These are phyloP conservation scores for Euphrasia confusa DNA, from an alignment of 257 asterid genomes.

Conservation along the genomic window DNA sequence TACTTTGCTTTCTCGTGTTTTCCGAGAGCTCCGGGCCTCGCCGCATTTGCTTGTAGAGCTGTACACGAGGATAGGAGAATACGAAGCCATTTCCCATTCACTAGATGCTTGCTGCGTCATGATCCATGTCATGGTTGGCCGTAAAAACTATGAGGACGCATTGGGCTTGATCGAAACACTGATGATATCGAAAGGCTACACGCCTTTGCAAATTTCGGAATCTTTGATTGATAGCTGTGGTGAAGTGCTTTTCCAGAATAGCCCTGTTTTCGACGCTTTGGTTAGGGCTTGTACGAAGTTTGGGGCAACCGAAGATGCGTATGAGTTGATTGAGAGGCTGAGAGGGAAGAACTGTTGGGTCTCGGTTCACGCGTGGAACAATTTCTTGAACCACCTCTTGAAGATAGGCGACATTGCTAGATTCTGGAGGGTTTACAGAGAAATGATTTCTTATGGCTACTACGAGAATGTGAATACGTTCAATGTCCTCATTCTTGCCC, in stretches of 20 bases:
- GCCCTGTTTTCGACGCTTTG: conserved; percentile 52
- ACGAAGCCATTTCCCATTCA: conserved; percentile 32
- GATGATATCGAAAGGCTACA: conserved; percentile 52
- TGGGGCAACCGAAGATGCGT: conserved; percentile 56
- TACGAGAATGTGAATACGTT: conserved; percentile 59
- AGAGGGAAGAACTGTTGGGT: conserved; percentile 35
- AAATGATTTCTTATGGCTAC: conserved; percentile 60
- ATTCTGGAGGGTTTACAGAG: conserved; percentile 59
- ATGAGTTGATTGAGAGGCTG: conserved; percentile 50
- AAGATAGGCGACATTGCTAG: conserved; percentile 42
- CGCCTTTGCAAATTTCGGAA: conserved; percentile 46
- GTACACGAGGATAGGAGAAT: conserved; percentile 38
- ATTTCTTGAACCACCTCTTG: conserved; percentile 63
- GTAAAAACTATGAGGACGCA: conserved; percentile 52
- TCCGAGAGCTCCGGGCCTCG: conserved; percentile 50
- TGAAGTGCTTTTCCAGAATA: conserved; percentile 15
- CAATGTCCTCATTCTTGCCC: conserved; percentile 60
- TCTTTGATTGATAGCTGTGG: conserved; percentile 36
- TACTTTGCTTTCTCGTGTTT: conserved; percentile 44
- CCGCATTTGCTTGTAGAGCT: conserved; percentile 47
- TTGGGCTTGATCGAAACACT: conserved; percentile 55
- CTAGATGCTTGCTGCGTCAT: conserved; percentile 51
- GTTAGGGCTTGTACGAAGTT: conserved; percentile 67
- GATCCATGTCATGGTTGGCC: conserved; percentile 51
- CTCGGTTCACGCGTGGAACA: conserved; percentile 78